Evolutionary conservation across 1,284 basidiomycete species (phyloP).

Genomic region (Caloboletus inedulis): DNA sequence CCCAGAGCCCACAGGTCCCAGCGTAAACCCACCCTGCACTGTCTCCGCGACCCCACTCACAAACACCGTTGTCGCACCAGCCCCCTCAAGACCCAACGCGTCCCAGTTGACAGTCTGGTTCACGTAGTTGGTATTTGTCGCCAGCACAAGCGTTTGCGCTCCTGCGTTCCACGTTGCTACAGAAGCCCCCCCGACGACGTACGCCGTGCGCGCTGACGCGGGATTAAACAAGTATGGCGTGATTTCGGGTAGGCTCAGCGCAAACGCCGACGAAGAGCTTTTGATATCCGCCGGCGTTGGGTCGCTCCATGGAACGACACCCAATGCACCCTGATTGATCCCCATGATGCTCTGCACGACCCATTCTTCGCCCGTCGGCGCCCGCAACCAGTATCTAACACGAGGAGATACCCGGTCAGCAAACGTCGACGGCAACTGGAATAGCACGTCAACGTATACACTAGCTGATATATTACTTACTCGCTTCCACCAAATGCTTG

Average conservation of each 20-base stretch:
- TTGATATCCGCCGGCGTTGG: conserved; percentile 63
- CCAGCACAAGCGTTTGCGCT: conserved; percentile 37
- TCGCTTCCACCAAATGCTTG: conserved; percentile 64
- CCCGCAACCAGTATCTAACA: conserved; percentile 60
- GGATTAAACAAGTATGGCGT: conserved; percentile 40
- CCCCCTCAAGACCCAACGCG: conserved; percentile 12
- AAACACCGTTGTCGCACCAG: conserved; percentile 5
- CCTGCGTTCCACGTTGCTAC: conserved; percentile 40
- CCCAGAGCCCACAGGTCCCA: conserved; percentile 25
- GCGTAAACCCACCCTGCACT: conserved; percentile 5
- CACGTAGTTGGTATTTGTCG: conserved; percentile 42
- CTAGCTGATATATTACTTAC: conserved; percentile 37
- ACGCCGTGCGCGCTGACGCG: conserved; percentile 27
- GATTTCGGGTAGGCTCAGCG: conserved; percentile 40
- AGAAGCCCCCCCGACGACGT: conserved; percentile 34
- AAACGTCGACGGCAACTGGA: background rate
- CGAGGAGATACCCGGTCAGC: background rate
- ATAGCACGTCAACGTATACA: background rate
- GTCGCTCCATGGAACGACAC: conserved; percentile 67
- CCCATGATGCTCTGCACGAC: conserved; percentile 60
- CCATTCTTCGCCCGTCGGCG: conserved; percentile 67
- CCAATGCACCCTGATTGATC: conserved; percentile 68
- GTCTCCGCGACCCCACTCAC: conserved; percentile 17
- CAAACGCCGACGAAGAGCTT: conserved; percentile 51
- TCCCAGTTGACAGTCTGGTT: conserved; percentile 24